A percentile compares a stretch with the other conserved stretches of the same genome.
phyloP scores from a whole-genome alignment of 257 asterid genomes.

The Gentiana straminea region DNA sequence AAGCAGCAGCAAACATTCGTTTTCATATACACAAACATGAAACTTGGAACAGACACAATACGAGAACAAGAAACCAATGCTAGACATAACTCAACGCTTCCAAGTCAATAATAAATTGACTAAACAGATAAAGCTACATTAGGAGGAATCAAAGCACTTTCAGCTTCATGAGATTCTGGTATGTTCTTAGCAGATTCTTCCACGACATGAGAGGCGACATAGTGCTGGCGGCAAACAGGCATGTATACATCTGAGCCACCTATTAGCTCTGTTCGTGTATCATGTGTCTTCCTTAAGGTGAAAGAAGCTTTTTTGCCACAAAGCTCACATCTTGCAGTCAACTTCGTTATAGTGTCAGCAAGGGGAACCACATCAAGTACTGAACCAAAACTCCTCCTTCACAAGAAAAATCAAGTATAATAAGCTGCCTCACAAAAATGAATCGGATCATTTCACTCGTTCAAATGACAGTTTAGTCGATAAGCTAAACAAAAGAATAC shows the following conservation, averaged over 20 bases:
- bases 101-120: background rate
- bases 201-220: slow-evolving; percentile 20
- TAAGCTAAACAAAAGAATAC: slow-evolving; percentile 14
- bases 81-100: too few relatives aligned
- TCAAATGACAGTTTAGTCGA: too few relatives aligned
- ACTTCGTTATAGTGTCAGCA: slow-evolving; percentile 69
- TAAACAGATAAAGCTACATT: slow-evolving; percentile 3
- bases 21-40: too few relatives aligned
- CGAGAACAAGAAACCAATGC: too few relatives aligned
- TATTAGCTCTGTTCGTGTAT: slow-evolving; percentile 51
- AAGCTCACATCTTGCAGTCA: slow-evolving; percentile 69
- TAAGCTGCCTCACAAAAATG: background rate
- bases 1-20: background rate
- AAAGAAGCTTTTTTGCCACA: slow-evolving; percentile 64
- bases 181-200: slow-evolving; percentile 13
- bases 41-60: too few relatives aligned
- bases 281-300: slow-evolving; percentile 59
- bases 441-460: too few relatives aligned
- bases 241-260: slow-evolving; percentile 82
- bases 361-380: slow-evolving; percentile 66
- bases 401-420: background rate
- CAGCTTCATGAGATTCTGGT: slow-evolving; percentile 1
- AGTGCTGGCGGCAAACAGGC: slow-evolving; percentile 90
- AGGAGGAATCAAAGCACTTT: background rate
- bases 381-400: slow-evolving; percentile 48